Conservation (phyloP, 768 basidiomycete species). For the Daedaleopsis sinensis region DNA sequence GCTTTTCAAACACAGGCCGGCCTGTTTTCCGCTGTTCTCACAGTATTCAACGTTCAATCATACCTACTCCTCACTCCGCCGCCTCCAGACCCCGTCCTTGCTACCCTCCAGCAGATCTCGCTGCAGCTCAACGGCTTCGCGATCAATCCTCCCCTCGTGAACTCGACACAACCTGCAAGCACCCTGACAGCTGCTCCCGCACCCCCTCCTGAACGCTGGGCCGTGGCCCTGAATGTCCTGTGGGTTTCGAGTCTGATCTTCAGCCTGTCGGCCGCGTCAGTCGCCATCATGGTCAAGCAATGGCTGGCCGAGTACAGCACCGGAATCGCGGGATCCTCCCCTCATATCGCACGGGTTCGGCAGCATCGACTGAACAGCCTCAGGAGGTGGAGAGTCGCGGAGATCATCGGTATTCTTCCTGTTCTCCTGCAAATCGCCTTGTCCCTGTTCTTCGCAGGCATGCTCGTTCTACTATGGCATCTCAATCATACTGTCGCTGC, state of each 20-base stretch:
- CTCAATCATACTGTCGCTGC: slow-evolving; percentile 16
- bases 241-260: slow-evolving; percentile 21
- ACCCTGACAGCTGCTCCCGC: background rate
- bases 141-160: background rate
- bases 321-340: slow-evolving; percentile 20
- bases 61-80: slow-evolving; percentile 6
- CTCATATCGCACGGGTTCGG: slow-evolving; percentile 18
- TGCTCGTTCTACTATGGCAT: slow-evolving; percentile 24
- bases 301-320: slow-evolving; percentile 21
- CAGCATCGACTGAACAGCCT: slow-evolving; percentile 26
- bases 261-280: slow-evolving; percentile 16
- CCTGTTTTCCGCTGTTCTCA: slow-evolving; percentile 27
- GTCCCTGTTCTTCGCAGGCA: slow-evolving; percentile 22
- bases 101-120: slow-evolving; percentile 11
- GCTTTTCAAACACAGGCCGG: slow-evolving; percentile 13
- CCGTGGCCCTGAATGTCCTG: slow-evolving; percentile 9
- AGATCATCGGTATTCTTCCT: slow-evolving; percentile 16
- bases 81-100: background rate
- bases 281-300: slow-evolving; percentile 19
- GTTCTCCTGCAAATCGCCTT: slow-evolving; percentile 21
- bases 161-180: background rate
- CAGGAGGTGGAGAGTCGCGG: slow-evolving; percentile 21
- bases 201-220: background rate
- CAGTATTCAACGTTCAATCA: slow-evolving; percentile 19
- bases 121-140: background rate